phyloP scores from a whole-genome alignment of 768 basidiomycete species.

The Podaxis sp. region DNA sequence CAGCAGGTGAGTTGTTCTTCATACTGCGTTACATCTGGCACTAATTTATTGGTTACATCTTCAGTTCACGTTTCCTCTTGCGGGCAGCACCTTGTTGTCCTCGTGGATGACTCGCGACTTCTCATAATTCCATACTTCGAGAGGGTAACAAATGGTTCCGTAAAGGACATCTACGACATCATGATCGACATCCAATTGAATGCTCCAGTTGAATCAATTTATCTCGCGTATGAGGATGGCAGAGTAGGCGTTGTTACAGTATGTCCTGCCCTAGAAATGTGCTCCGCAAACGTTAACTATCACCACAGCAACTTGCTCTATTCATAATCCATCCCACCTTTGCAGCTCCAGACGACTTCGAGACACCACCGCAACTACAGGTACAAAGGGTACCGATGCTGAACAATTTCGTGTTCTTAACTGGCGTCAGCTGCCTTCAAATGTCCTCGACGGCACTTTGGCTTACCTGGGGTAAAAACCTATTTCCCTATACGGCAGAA shows the following conservation, averaged over 20 bases:
- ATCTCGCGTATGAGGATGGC: conserved; percentile 45
- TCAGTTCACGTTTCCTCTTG: conserved; percentile 47
- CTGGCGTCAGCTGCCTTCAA: conserved; percentile 48
- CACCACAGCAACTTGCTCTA: conserved; percentile 22
- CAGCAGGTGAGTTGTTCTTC: not conserved
- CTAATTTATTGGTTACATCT: not conserved
- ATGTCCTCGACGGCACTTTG: conserved; percentile 53
- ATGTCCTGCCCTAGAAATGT: conserved; percentile 15
- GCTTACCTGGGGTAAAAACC: conserved; percentile 34
- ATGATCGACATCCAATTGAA: conserved; percentile 41
- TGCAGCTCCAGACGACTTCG: not conserved
- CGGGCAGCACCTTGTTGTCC: conserved; percentile 42
- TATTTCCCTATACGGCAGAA: no score
- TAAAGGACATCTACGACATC: conserved; percentile 27
- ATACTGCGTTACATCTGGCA: not conserved
- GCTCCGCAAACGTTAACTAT: conserved; percentile 5
- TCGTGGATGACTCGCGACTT: conserved; percentile 35
- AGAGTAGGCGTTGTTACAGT: conserved; percentile 50
- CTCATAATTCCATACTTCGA: conserved; percentile 44
- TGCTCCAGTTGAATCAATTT: conserved; percentile 34
- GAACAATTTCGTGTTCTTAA: conserved; percentile 28
- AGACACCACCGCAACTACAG: conserved; percentile 9
- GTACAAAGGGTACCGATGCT: conserved; percentile 20
- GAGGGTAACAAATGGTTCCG: conserved; percentile 24
- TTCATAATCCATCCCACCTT: conserved; percentile 22